Evolutionary conservation across 2,329 filamentous ascomycete species (phyloP).

Genomic region (Talaromyces sp.): DNA sequence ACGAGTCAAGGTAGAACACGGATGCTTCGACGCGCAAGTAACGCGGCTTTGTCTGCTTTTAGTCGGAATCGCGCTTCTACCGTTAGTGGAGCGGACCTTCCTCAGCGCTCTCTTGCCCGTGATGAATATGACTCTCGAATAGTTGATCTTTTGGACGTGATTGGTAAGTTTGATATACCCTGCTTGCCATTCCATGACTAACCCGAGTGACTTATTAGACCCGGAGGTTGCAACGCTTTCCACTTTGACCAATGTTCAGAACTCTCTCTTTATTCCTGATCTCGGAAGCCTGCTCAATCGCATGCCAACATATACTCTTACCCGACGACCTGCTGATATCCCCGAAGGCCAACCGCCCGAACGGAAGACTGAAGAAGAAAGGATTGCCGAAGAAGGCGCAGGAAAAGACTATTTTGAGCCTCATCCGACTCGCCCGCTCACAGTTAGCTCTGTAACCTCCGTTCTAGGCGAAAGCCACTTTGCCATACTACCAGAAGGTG

Average conservation of each 20-base stretch:
- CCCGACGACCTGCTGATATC: constrained; percentile 42
- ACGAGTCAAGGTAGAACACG: not conserved
- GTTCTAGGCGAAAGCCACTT: constrained; percentile 66
- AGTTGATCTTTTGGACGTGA: constrained; percentile 64
- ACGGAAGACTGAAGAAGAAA: constrained; percentile 14
- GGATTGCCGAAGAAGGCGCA: constrained; percentile 20
- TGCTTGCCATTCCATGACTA: not conserved
- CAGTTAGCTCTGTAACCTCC: constrained; percentile 60
- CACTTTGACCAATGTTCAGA: constrained; percentile 83
- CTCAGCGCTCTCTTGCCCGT: constrained; percentile 7
- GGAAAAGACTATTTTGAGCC: not conserved
- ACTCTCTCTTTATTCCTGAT: constrained; percentile 80
- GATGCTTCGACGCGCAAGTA: constrained; percentile 29
- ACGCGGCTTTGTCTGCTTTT: constrained; percentile 26
- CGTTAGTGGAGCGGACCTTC: constrained; percentile 19
- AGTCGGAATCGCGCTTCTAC: constrained; percentile 31
- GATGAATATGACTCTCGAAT: constrained; percentile 58
- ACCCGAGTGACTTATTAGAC: constrained; percentile 48
- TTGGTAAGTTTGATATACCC: constrained; percentile 48
- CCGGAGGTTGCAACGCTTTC: constrained; percentile 79
- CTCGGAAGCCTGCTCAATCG: constrained; percentile 73
- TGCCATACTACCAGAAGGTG: constrained; percentile 73
- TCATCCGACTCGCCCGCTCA: constrained; percentile 20
- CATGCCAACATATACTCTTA: constrained; percentile 71
- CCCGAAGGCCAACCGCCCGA: constrained; percentile 17